Conservation (phyloP, 805 yeast genomes). For the Debaryomyces castellii region DNA sequence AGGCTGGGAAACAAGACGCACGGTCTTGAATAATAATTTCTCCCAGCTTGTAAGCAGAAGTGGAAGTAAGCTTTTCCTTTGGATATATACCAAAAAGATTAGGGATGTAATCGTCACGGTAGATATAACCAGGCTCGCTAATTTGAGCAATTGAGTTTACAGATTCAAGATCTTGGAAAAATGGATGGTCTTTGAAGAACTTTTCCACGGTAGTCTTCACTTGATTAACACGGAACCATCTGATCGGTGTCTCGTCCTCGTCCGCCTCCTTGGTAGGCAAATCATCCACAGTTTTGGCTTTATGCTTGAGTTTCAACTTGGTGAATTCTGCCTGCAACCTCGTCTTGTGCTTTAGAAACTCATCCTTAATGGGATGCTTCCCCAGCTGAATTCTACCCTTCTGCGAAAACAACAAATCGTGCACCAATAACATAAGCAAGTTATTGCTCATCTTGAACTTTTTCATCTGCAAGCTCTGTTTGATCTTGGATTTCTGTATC, state of each 20-base stretch:
- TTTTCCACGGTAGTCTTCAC: conserved; percentile 46
- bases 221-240: conserved; percentile 80
- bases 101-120: conserved; percentile 71
- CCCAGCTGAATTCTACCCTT: conserved; percentile 86
- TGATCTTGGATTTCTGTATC: conserved; percentile 66
- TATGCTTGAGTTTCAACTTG: conserved; percentile 71
- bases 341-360: conserved; percentile 73
- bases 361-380: conserved; percentile 82
- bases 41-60: conserved; percentile 73
- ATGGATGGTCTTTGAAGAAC: conserved; percentile 33
- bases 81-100: conserved; percentile 83
- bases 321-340: conserved; percentile 80
- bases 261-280: conserved; percentile 26
- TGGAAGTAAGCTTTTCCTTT: conserved; percentile 61
- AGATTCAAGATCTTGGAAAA: conserved; percentile 43
- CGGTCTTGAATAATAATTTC: conserved; percentile 89
- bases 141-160: conserved; percentile 43
- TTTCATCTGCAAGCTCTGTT: conserved; percentile 48
- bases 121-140: conserved; percentile 54
- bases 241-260: conserved; percentile 63
- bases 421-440: conserved; percentile 65
- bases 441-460: conserved; percentile 47
- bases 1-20: conserved; percentile 96
- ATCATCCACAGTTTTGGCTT: conserved; percentile 56
- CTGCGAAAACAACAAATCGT: conserved; percentile 75